Base-by-base conservation (phyloP, 2,329 filamentous ascomycete species). In the Alternaria brassicicola region DNA sequence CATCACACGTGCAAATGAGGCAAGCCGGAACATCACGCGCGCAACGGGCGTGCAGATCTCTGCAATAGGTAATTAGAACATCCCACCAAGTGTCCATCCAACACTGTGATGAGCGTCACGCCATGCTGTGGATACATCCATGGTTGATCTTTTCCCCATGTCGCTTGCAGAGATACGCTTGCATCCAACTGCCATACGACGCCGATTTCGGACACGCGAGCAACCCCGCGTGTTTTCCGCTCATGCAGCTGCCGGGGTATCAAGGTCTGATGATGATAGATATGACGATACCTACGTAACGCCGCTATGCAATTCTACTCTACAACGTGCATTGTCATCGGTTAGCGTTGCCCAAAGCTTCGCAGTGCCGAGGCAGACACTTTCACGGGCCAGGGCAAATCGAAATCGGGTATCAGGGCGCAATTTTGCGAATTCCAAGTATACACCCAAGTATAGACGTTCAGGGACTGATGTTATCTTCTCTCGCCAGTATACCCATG, bases 1-100 rank as follows among this genome's bases (percentile, higher is more conserved):
- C 30, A 41, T 48, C 49, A 51, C 43, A 64, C 55, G 51, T 52
- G 49, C 70, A 33, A 61, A 71, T 68, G 50, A 61, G 68, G 71
- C 58, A 75, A 66, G 46, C 63, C 55, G 59, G 55, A 50, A 58
- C 28, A 58, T 77, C 74, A 77, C 70, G 73, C 74, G 74, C 66
- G 59, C 68, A 75, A 76, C 69, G 71, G 68, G 50, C 65, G 52
- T 72, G 74, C 69, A 73, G 70, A 76, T 76, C 71, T 49, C 63
- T 64, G 49, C 26, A 57, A 62, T 45, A 47, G 57, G 36, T 42
- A 55, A 59, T 52, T 28, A 33, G 48, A 54, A 62, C 53, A 54
- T 50, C 52, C 49, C 57, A 51, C 57, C 49, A 52, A 41, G 52
- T 45, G 61, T 49, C 46, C 61, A 67, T 64, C 64, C 61, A 67